Percentiles rank a stretch among this genome's conserved stretches.
Evolutionary conservation across 1,284 basidiomycete species (phyloP).

Genomic region (Mycosarcoma mackinlayi): DNA sequence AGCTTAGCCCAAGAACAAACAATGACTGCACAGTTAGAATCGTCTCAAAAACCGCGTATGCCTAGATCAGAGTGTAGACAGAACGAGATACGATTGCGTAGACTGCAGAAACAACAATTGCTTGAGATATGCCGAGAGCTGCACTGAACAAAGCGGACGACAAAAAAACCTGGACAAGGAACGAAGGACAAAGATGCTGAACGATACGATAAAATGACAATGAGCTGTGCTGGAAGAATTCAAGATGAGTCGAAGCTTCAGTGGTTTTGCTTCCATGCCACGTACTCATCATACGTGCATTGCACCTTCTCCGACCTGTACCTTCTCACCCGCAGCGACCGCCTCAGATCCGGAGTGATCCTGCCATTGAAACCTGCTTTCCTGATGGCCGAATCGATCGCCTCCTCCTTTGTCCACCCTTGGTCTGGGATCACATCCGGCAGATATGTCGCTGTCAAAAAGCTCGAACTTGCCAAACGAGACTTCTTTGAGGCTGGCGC

Average conservation of each 20-base stretch:
- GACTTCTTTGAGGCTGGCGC: constrained; percentile 22
- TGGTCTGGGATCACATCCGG: constrained; percentile 92
- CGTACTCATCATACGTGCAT: constrained; percentile 79
- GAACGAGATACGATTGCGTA: too few relatives aligned
- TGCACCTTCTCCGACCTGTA: constrained; percentile 85
- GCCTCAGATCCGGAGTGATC: constrained; percentile 84
- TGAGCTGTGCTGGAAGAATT: too few relatives aligned
- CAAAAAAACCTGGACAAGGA: too few relatives aligned
- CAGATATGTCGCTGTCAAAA: constrained; percentile 89
- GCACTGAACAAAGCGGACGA: too few relatives aligned
- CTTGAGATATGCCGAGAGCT: too few relatives aligned
- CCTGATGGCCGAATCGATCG: constrained; percentile 87
- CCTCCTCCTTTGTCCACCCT: constrained; percentile 89
- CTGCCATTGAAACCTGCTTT: constrained; percentile 86
- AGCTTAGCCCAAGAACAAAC: too few relatives aligned
- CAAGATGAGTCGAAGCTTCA: not conserved
- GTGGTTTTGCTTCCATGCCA: constrained; percentile 32
- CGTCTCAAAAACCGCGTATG: too few relatives aligned
- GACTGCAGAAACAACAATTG: too few relatives aligned
- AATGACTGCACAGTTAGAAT: too few relatives aligned
- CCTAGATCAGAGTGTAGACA: too few relatives aligned
- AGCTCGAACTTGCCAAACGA: constrained; percentile 65
- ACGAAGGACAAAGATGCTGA: too few relatives aligned
- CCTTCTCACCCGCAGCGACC: constrained; percentile 80
- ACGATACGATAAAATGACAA: not conserved